phyloP scores from a whole-genome alignment of 164 flowering plant genomes.

The Dillenia turbinata region DNA sequence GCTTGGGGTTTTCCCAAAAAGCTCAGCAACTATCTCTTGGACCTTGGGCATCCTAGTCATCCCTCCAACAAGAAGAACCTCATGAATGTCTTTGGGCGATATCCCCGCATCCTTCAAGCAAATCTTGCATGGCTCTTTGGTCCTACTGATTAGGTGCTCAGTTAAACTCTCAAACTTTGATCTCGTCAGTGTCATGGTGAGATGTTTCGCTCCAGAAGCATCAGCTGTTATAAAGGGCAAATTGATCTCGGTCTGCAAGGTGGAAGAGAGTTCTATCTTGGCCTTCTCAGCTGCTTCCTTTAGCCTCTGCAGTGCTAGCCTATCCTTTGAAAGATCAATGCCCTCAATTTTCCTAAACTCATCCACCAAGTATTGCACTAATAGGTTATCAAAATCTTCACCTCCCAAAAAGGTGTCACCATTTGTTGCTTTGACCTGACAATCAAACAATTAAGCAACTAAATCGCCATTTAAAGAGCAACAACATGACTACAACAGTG shows the following conservation, averaged over 20 bases:
- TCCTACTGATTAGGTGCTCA: slow-evolving; percentile 51
- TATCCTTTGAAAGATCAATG: slow-evolving; percentile 61
- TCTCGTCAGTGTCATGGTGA: slow-evolving; percentile 61
- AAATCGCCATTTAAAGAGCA: not conserved
- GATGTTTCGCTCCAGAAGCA: slow-evolving; percentile 69
- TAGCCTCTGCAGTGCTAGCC: slow-evolving; percentile 64
- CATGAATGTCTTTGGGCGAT: slow-evolving; percentile 55
- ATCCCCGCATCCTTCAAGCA: slow-evolving; percentile 71
- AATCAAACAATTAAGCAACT: not conserved
- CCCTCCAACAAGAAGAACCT: slow-evolving; percentile 76
- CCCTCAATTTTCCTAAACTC: slow-evolving; percentile 58
- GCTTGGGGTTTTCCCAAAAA: slow-evolving; percentile 67
- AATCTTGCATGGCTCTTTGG: slow-evolving; percentile 50
- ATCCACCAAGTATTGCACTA: slow-evolving; percentile 50
- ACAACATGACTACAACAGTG: not conserved
- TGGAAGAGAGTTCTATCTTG: slow-evolving; percentile 66
- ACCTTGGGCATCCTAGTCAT: slow-evolving; percentile 78
- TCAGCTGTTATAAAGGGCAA: slow-evolving; percentile 72
- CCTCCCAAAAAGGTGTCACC: slow-evolving; percentile 82
- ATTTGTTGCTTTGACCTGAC: slow-evolving; percentile 76
- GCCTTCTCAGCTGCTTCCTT: slow-evolving; percentile 79
- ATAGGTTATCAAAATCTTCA: slow-evolving; percentile 66
- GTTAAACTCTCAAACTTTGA: slow-evolving; percentile 62
- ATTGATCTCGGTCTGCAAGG: slow-evolving; percentile 67
- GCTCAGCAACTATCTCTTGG: slow-evolving; percentile 52